These are phyloP conservation scores for Russula compacta DNA, from an alignment of 768 basidiomycete species.

Conservation along the genomic window DNA sequence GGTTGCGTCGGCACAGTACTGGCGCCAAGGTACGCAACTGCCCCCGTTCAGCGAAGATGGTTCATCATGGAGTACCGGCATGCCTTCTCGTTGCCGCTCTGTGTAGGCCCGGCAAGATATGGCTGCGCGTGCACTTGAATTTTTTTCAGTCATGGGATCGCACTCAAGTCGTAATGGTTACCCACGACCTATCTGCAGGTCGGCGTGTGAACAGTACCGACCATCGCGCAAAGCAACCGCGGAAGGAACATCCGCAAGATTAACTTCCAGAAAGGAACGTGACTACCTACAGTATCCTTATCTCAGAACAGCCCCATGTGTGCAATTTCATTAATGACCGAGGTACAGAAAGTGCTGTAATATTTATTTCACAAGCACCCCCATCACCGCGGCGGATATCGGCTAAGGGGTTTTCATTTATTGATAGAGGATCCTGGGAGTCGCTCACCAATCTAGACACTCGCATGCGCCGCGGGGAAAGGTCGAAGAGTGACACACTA, in stretches of 20 bases:
- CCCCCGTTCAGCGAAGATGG: neutral
- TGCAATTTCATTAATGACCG: neutral
- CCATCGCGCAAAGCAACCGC: neutral
- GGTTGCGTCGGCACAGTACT: neutral
- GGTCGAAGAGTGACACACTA: neutral
- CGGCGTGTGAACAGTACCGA: neutral
- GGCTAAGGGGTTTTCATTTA: neutral
- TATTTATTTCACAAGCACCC: neutral
- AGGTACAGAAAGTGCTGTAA: neutral
- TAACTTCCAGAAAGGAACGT: neutral
- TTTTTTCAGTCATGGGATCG: neutral
- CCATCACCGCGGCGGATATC: constrained; percentile 4
- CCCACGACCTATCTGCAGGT: neutral
- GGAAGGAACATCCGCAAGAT: neutral
- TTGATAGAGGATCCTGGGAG: neutral
- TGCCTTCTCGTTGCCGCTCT: neutral
- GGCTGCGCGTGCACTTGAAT: neutral
- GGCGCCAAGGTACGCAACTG: neutral
- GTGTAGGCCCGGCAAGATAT: neutral
- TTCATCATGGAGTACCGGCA: neutral
- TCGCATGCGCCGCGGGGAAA: constrained; percentile 6
- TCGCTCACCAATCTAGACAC: neutral
- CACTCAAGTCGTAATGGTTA: neutral
- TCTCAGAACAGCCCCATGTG: neutral
- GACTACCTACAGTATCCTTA: neutral